These are phyloP conservation scores for Coccomyxa subellipsoidea DNA, from an alignment of 163 green algal species.

Conservation along the genomic window DNA sequence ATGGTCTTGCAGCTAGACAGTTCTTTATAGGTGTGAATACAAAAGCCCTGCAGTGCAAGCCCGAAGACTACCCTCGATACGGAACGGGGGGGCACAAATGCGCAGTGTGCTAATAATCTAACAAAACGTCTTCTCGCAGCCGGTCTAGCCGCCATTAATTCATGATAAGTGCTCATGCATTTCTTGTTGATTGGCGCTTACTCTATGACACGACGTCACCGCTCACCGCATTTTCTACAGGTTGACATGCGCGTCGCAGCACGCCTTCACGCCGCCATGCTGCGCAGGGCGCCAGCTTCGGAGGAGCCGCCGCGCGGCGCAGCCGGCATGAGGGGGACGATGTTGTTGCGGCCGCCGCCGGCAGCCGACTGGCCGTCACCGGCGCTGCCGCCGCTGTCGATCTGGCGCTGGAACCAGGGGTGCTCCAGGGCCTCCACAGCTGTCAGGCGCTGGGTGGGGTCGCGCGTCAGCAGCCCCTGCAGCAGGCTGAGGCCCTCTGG, in stretches of 20 bases:
- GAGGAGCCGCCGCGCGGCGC: not conserved
- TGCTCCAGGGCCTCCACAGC: conserved; percentile 46
- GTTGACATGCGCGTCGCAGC: too few species aligned
- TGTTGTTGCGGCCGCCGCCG: conserved; percentile 3
- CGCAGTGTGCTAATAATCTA: not conserved
- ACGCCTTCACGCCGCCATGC: not conserved
- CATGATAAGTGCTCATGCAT: not conserved
- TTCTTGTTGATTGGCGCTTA: too few species aligned
- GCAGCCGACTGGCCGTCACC: too few species aligned
- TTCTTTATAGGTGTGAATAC: not conserved
- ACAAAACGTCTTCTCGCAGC: not conserved
- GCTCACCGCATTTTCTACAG: too few species aligned
- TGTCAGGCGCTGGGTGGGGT: conserved; percentile 27
- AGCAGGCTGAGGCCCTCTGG: conserved; percentile 52
- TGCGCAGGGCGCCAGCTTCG: not conserved
- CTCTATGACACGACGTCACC: too few species aligned
- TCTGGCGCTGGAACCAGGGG: conserved; percentile 38
- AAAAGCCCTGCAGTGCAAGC: not conserved
- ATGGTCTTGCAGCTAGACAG: not conserved
- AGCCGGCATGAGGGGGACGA: not conserved
- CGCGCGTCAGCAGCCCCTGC: conserved; percentile 25
- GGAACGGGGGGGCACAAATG: not conserved
- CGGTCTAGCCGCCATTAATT: not conserved
- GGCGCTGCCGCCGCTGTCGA: not conserved
- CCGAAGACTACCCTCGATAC: not conserved